phyloP scores from a whole-genome alignment of 345 rosid species.

The Arabidopsis suecica region DNA sequence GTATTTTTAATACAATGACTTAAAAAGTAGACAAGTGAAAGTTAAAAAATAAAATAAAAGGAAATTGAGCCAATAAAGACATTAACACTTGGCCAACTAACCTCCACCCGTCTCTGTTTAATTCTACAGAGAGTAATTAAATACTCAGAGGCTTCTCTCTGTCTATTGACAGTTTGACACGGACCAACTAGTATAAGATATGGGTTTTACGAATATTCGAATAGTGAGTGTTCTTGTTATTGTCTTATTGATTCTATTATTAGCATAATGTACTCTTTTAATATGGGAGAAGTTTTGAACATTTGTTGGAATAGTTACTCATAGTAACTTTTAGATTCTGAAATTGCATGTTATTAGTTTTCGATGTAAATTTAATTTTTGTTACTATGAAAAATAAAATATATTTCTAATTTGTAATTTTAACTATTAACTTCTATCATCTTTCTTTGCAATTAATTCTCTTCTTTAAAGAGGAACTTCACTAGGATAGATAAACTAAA shows the following conservation, averaged over 20 bases:
- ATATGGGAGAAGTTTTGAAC: not conserved
- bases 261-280: too few relatives aligned
- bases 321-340: not conserved
- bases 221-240: not conserved
- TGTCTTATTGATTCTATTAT: not conserved
- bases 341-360: not conserved
- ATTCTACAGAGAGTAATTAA: constrained; percentile 30
- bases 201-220: not conserved
- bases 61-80: constrained; percentile 35
- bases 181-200: not conserved
- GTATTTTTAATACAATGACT: not conserved
- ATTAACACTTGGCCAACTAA: constrained; percentile 47
- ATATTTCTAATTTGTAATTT: too few relatives aligned
- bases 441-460: not conserved
- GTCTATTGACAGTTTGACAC: not conserved
- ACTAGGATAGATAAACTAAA: constrained; percentile 1
- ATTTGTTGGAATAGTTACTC: constrained; percentile 18
- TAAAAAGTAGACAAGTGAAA: constrained; percentile 11
- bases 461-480: not conserved
- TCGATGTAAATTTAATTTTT: not conserved
- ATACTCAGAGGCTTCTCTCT: constrained; percentile 19
- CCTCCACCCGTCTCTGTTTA: constrained; percentile 32
- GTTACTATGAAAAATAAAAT: too few relatives aligned
- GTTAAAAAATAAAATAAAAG: constrained; percentile 3
- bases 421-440: not conserved